These are phyloP conservation scores for Oxyria digyna DNA, from an alignment of 148 eudicot species.

Conservation along the genomic window DNA sequence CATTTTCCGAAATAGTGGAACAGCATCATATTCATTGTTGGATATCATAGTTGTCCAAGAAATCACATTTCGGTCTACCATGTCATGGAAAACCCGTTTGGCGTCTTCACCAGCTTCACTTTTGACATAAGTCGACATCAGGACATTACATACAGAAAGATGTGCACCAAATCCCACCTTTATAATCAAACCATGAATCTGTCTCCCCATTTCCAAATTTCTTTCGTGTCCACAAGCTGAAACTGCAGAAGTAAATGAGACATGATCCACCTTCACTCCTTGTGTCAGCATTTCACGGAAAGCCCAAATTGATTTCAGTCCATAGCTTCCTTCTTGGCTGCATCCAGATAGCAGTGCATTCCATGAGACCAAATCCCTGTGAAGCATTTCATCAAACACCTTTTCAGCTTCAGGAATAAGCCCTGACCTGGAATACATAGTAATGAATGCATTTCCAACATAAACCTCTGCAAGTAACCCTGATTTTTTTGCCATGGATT, in stretches of 20 bases:
- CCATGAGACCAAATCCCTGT: conserved; percentile 84
- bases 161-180: conserved; percentile 40
- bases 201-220: conserved; percentile 41
- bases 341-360: conserved; percentile 80
- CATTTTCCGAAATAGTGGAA: conserved; percentile 53
- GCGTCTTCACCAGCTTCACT: conserved; percentile 49
- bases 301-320: conserved; percentile 35
- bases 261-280: conserved; percentile 56
- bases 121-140: conserved; percentile 68
- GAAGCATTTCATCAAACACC: conserved; percentile 52
- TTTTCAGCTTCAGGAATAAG: conserved; percentile 45
- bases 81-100: conserved; percentile 41
- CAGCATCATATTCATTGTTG: conserved; percentile 38
- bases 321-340: conserved; percentile 58
- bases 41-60: conserved; percentile 95
- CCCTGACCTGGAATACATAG: conserved; percentile 70
- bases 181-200: conserved; percentile 47
- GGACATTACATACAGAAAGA: conserved; percentile 57
- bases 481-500: conserved; percentile 32
- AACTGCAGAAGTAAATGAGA: conserved; percentile 56
- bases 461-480: conserved; percentile 52
- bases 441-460: conserved; percentile 66
- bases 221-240: conserved; percentile 67
- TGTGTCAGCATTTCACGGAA: conserved; percentile 54
- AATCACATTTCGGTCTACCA: conserved; percentile 56